These are phyloP conservation scores for Annulohypoxylon bovei DNA, from an alignment of 495 filamentous ascomycete species.

Conservation along the genomic window DNA sequence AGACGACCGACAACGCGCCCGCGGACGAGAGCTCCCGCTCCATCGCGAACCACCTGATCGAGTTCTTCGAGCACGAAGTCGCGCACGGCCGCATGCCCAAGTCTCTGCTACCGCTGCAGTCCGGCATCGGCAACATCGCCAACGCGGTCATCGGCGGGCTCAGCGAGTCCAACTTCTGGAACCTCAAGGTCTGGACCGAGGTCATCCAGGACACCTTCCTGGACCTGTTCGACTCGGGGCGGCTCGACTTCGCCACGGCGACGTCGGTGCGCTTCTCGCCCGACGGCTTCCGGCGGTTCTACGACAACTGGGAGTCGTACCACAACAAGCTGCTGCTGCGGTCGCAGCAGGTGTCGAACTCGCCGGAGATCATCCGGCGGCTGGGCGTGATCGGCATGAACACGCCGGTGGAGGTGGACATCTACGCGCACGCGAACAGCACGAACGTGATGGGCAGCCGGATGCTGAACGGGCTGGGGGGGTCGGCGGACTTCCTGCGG, in stretches of 20 bases:
- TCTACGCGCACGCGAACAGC: slow-evolving; percentile 93
- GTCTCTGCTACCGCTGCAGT: slow-evolving; percentile 85
- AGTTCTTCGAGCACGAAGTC: slow-evolving; percentile 86
- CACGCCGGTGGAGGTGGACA: slow-evolving; percentile 93
- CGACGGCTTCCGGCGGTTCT: slow-evolving; percentile 92
- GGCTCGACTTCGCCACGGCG: slow-evolving; percentile 90
- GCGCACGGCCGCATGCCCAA: slow-evolving; percentile 76
- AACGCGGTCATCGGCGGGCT: slow-evolving; percentile 92
- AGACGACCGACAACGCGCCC: slow-evolving; percentile 79
- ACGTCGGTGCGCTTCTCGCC: slow-evolving; percentile 93
- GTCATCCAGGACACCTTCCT: slow-evolving; percentile 95
- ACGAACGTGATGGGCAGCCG: slow-evolving; percentile 91
- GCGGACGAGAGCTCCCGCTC: slow-evolving; percentile 76
- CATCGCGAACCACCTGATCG: slow-evolving; percentile 84
- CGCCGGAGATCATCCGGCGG: slow-evolving; percentile 91
- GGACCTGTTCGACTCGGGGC: slow-evolving; percentile 90
- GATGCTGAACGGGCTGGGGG: slow-evolving; percentile 92
- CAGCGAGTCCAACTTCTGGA: slow-evolving; percentile 82
- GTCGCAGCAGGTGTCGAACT: slow-evolving; percentile 88
- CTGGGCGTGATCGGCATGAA: slow-evolving; percentile 95
- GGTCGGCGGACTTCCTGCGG: slow-evolving; percentile 88
- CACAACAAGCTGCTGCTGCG: slow-evolving; percentile 85
- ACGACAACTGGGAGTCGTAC: slow-evolving; percentile 84
- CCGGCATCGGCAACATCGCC: slow-evolving; percentile 93
- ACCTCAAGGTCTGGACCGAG: slow-evolving; percentile 93